Conservation (phyloP, 2,329 filamentous ascomycete genomes). For the Metarhizium robertsii region DNA sequence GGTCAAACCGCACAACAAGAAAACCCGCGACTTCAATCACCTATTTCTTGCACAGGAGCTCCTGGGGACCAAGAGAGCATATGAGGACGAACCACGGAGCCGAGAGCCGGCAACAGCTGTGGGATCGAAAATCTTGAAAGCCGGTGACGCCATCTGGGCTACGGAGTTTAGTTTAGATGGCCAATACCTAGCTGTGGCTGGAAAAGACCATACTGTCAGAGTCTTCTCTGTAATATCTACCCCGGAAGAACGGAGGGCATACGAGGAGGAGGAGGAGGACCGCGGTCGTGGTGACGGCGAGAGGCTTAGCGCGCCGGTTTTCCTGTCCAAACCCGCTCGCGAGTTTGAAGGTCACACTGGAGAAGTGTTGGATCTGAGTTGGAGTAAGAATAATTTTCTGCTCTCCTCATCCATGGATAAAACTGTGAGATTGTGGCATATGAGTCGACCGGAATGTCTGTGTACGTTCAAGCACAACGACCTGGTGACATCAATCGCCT, state of each 20-base stretch:
- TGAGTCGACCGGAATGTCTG: conserved; percentile 74
- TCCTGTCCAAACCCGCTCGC: conserved; percentile 65
- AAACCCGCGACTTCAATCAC: conserved; percentile 69
- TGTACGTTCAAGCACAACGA: conserved; percentile 93
- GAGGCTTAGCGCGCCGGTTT: conserved; percentile 81
- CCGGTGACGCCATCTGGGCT: conserved; percentile 74
- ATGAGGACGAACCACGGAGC: conserved; percentile 17
- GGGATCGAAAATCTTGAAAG: conserved; percentile 31
- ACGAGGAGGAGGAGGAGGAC: conserved; percentile 52
- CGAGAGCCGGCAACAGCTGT: conserved; percentile 26
- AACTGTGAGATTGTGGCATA: conserved; percentile 89
- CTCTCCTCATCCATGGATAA: conserved; percentile 97
- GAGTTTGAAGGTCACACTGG: conserved; percentile 79
- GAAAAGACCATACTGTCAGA: conserved; percentile 75
- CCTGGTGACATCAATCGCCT: conserved; percentile 88
- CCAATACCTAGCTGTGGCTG: conserved; percentile 82
- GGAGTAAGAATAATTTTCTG: conserved; percentile 98
- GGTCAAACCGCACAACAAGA: conserved; percentile 73
- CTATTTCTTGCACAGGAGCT: conserved; percentile 90
- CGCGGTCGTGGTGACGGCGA: conserved; percentile 31
- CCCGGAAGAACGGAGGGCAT: conserved; percentile 63
- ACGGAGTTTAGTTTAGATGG: conserved; percentile 90
- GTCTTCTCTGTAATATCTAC: conserved; percentile 85
- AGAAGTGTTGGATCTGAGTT: conserved; percentile 84
- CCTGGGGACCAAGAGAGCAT: conserved; percentile 41